A percentile compares a stretch with the other conserved stretches of the same genome.
Evolutionary conservation across 169 alveolate genomes (phyloP).

Genomic region (Plasmodium relictum): DNA sequence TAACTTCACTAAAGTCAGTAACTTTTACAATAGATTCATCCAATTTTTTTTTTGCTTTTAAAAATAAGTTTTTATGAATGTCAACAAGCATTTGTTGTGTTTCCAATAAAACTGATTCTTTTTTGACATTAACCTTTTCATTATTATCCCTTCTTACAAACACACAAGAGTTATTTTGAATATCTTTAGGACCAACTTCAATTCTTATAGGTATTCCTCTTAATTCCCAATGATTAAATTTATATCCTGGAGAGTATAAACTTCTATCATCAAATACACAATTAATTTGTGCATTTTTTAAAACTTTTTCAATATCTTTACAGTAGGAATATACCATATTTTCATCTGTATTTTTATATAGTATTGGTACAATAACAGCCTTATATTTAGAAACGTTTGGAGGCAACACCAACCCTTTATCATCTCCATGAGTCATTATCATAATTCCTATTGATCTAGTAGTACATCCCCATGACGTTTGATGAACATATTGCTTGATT

Average conservation of each 20-base stretch:
- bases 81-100: constrained; percentile 81
- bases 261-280: constrained; percentile 92
- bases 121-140: constrained; percentile 87
- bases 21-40: constrained; percentile 82
- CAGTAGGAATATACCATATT: constrained; percentile 40
- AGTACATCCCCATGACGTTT: constrained; percentile 99
- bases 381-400: constrained; percentile 97
- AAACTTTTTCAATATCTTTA: constrained; percentile 81
- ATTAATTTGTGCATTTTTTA: constrained; percentile 85
- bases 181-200: constrained; percentile 98
- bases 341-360: constrained; percentile 85
- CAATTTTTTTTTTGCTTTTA: constrained; percentile 81
- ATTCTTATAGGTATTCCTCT: constrained; percentile 99
- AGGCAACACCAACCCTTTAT: constrained; percentile 98
- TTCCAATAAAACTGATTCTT: constrained; percentile 77
- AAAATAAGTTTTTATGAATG: constrained; percentile 82
- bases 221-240: constrained; percentile 99
- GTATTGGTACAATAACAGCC: constrained; percentile 96
- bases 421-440: constrained; percentile 98
- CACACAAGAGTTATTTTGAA: constrained; percentile 92
- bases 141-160: constrained; percentile 92
- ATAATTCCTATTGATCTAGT: constrained; percentile 97
- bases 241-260: constrained; percentile 99
- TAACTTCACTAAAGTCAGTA: constrained; percentile 84
- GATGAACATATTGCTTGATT: constrained; percentile 93